Evolutionary conservation across 306 rosid species (phyloP).

Genomic region (Casuarina glauca): DNA sequence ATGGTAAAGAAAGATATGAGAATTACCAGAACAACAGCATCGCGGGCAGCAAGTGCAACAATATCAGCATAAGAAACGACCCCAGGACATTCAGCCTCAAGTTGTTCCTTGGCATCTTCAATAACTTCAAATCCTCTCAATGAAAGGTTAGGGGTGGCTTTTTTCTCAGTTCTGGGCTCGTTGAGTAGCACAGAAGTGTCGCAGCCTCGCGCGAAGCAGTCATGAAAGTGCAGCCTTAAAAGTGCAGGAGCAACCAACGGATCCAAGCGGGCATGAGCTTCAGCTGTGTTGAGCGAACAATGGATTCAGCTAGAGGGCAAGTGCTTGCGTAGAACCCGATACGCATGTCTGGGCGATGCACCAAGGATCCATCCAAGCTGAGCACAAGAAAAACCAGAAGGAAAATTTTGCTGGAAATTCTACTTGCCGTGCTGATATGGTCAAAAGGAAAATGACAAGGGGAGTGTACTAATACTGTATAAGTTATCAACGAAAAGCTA

Average conservation of each 20-base stretch:
- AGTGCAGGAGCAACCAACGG: slow-evolving; percentile 37
- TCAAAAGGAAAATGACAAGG: no score
- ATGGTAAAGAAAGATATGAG: no score
- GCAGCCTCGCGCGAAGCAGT: slow-evolving; percentile 53
- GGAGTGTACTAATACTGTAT: no score
- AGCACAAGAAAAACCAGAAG: slow-evolving; percentile 7
- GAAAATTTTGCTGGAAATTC: not conserved
- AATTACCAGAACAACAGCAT: slow-evolving; percentile 52
- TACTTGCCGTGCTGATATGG: not conserved
- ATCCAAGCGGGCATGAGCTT: slow-evolving; percentile 32
- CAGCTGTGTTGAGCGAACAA: slow-evolving; percentile 38
- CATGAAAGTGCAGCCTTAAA: slow-evolving; percentile 54
- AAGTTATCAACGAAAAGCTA: no score
- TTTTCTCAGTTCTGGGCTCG: slow-evolving; percentile 26
- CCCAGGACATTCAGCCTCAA: slow-evolving; percentile 54
- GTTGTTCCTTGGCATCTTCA: slow-evolving; percentile 46
- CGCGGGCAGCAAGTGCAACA: slow-evolving; percentile 54
- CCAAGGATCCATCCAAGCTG: slow-evolving; percentile 8
- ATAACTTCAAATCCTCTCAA: slow-evolving; percentile 47
- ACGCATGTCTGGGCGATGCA: slow-evolving; percentile 37
- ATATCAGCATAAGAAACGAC: slow-evolving; percentile 59
- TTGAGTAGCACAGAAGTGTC: slow-evolving; percentile 45
- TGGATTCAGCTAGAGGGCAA: slow-evolving; percentile 45
- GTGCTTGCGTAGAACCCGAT: slow-evolving; percentile 35
- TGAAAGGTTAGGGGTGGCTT: slow-evolving; percentile 23